Conservation (phyloP, 345 rosid genomes). For the Hypericum androsaemum region DNA sequence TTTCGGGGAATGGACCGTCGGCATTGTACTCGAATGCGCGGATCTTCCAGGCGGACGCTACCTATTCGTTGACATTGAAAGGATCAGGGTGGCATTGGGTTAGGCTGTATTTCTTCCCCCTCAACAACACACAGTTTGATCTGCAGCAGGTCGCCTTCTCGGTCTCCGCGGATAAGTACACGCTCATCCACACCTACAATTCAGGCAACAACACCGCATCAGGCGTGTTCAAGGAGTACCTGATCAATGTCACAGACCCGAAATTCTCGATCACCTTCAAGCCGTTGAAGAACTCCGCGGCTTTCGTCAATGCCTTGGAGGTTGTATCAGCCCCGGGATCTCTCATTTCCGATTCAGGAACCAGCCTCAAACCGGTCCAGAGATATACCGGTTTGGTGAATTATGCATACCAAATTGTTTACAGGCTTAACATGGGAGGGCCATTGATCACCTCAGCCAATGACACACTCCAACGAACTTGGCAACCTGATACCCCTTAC, state of each 20-base stretch:
- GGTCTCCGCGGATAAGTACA: constrained; percentile 66
- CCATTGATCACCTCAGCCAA: constrained; percentile 74
- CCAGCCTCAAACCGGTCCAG: constrained; percentile 47
- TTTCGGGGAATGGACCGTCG: constrained; percentile 16
- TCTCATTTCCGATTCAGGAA: constrained; percentile 70
- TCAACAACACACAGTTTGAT: constrained; percentile 43
- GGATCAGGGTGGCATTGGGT: constrained; percentile 85
- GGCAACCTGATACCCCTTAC: constrained; percentile 78
- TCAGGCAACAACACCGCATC: constrained; percentile 40
- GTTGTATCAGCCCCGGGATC: constrained; percentile 74
- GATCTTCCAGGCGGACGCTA: constrained; percentile 53
- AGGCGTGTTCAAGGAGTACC: constrained; percentile 79
- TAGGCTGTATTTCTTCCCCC: constrained; percentile 83
- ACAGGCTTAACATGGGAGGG: constrained; percentile 89
- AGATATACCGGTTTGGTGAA: constrained; percentile 57
- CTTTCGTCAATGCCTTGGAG: constrained; percentile 88
- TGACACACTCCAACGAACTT: constrained; percentile 81
- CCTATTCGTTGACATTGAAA: constrained; percentile 61
- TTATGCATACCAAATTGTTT: constrained; percentile 73
- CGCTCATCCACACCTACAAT: constrained; percentile 79
- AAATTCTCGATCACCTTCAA: constrained; percentile 54
- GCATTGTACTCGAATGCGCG: constrained; percentile 75
- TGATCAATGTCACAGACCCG: constrained; percentile 67
- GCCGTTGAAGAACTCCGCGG: constrained; percentile 62
- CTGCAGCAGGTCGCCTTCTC: constrained; percentile 50